A percentile compares a stretch with the other conserved stretches of the same genome.
phyloP scores from a whole-genome alignment of 2,329 filamentous ascomycete species.

The Cercospora sp. region DNA sequence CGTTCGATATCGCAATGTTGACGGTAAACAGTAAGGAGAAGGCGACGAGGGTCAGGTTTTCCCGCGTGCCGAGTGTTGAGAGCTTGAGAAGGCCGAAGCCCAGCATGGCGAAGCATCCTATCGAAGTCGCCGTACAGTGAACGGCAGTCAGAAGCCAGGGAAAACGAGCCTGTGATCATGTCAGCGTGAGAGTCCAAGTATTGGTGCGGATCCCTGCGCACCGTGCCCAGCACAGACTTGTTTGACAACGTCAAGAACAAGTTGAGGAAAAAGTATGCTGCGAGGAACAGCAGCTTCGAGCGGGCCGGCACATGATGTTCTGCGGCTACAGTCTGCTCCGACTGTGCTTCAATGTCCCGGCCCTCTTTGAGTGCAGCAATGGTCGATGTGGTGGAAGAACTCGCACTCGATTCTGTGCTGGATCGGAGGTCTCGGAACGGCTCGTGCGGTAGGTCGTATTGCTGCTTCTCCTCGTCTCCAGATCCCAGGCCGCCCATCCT shows the following conservation, averaged over 20 bases:
- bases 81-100: conserved; percentile 55
- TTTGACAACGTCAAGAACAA: conserved; percentile 58
- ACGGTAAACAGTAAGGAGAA: conserved; percentile 64
- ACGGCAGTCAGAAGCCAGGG: conserved; percentile 63
- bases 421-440: conserved; percentile 15
- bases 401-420: conserved; percentile 15
- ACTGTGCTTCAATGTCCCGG: conserved; percentile 14
- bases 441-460: conserved; percentile 1
- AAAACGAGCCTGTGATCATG: conserved; percentile 51
- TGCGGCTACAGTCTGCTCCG: conserved; percentile 7
- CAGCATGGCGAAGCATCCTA: conserved; percentile 58
- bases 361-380: conserved; percentile 5
- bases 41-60: conserved; percentile 57
- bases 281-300: conserved; percentile 32
- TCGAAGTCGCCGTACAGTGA: conserved; percentile 58
- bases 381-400: conserved; percentile 5
- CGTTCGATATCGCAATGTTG: conserved; percentile 65
- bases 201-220: background rate
- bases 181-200: conserved; percentile 4
- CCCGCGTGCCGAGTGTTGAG: conserved; percentile 53
- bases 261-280: conserved; percentile 53
- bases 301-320: conserved; percentile 29
- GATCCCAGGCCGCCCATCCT: conserved; percentile 3
- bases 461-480: conserved; percentile 13
- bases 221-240: conserved; percentile 56